Conservation (phyloP, 1,284 basidiomycete genomes). For the Ustilago crameri region DNA sequence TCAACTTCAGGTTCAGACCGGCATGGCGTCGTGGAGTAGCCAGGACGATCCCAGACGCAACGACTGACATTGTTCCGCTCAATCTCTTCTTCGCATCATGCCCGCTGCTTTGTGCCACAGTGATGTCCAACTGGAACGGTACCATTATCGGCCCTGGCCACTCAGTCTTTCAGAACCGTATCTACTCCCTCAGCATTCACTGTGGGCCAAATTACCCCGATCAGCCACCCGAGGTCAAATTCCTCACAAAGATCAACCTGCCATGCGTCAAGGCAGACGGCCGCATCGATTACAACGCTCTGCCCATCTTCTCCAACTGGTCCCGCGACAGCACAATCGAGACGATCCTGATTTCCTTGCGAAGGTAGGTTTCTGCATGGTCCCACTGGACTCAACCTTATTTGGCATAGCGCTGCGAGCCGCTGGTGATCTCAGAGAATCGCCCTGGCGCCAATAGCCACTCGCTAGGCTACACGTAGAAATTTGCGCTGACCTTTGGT, state of each 20-base stretch:
- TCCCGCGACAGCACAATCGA: conserved; percentile 65
- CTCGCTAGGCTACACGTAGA: conserved; percentile 1
- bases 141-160: conserved; percentile 98
- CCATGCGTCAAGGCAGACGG: conserved; percentile 88
- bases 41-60: no score
- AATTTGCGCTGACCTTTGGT: not conserved
- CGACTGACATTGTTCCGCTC: not conserved
- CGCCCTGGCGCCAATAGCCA: not conserved
- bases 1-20: no score
- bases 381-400: conserved; percentile 10
- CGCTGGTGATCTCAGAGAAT: not conserved
- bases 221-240: conserved; percentile 79
- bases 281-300: conserved; percentile 67
- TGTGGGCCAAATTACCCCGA: conserved; percentile 89
- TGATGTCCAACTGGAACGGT: conserved; percentile 97
- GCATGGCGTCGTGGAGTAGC: no score
- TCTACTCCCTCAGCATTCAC: conserved; percentile 92
- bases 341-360: conserved; percentile 62
- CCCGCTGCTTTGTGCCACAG: conserved; percentile 18
- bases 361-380: conserved; percentile 56
- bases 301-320: conserved; percentile 64
- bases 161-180: conserved; percentile 93
- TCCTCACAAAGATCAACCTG: conserved; percentile 91
- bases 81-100: not conserved
- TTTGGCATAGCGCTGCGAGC: conserved; percentile 10